These are phyloP conservation scores for Solanum hybrid DNA, from an alignment of 305 asterid species.

Conservation along the genomic window DNA sequence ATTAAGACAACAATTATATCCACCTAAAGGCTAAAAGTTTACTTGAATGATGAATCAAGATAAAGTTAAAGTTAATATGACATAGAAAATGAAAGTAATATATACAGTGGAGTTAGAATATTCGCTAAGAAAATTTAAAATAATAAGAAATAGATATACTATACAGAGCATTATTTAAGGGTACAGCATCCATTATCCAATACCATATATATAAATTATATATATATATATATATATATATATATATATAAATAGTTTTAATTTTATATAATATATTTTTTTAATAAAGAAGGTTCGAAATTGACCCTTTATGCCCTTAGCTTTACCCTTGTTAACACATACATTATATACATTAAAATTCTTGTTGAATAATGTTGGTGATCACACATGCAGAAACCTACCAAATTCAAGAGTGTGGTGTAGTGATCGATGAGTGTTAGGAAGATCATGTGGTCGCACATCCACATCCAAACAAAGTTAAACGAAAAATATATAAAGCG, in stretches of 20 bases:
- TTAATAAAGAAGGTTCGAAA: neutral
- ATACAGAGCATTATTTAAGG: neutral
- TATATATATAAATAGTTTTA: neutral
- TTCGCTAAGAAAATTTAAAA: neutral
- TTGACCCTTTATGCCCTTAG: neutral
- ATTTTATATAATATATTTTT: neutral
- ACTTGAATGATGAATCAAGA: neutral
- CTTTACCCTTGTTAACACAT: neutral
- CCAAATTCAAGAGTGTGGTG: neutral
- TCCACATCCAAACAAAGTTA: neutral
- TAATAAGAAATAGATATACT: too few species aligned
- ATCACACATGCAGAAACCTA: neutral
- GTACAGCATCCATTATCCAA: neutral
- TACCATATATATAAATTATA: neutral
- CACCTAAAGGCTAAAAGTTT: neutral
- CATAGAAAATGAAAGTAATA: neutral
- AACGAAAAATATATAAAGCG: neutral
- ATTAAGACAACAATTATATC: neutral
- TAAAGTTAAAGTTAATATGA: neutral
- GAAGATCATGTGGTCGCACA: neutral
- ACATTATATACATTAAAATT: neutral
- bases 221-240: neutral
- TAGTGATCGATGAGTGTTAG: neutral
- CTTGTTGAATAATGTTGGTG: neutral
- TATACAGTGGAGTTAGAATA: neutral